Conservation (phyloP, 176 grass and related monocot genomes). For the Melocanna baccifera region DNA sequence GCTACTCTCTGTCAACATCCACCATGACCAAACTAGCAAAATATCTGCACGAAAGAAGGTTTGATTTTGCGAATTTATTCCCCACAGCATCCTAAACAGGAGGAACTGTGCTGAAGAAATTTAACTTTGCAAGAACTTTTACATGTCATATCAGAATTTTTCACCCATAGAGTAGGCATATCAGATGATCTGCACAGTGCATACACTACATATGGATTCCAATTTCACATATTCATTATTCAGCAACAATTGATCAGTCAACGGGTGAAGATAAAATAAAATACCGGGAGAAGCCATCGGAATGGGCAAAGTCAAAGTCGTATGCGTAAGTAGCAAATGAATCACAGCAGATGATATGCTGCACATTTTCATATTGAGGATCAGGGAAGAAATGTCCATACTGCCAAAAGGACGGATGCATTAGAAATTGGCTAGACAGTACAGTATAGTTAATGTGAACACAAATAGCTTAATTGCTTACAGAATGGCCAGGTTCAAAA, state of each 20-base stretch:
- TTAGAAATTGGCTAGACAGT: constrained; percentile 20
- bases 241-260: neutral
- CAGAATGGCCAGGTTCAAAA: constrained; percentile 70
- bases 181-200: neutral
- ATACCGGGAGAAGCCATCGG: constrained; percentile 85
- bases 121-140: constrained; percentile 4
- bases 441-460: constrained; percentile 10
- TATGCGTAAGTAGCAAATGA: constrained; percentile 99
- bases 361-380: constrained; percentile 97
- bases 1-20: neutral
- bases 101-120: neutral
- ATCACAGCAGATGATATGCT: constrained; percentile 99
- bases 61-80: neutral
- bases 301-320: constrained; percentile 76
- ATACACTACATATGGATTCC: neutral
- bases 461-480: constrained; percentile 50
- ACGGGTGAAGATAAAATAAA: constrained; percentile 5
- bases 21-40: constrained; percentile 9
- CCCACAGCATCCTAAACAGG: neutral
- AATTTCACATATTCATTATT: neutral
- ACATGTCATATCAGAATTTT: constrained; percentile 5
- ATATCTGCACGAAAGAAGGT: neutral
- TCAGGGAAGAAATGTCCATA: constrained; percentile 98
- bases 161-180: constrained; percentile 17
- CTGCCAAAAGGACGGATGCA: constrained; percentile 36